Evolutionary conservation across 2,329 filamentous ascomycete genomes (phyloP).

Genomic region (Curvularia spicifera): DNA sequence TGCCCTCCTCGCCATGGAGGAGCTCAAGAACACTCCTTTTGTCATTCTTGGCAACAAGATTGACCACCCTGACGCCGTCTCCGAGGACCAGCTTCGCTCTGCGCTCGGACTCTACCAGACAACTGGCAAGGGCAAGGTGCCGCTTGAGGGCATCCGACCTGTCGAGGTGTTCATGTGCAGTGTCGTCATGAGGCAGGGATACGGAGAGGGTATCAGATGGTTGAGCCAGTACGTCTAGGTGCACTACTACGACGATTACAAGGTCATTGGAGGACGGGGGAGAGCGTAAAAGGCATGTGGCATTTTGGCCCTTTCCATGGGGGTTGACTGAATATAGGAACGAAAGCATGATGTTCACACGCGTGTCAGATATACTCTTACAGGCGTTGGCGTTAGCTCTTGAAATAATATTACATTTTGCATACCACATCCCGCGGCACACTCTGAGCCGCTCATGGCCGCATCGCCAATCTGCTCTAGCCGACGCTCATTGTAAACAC

Average conservation of each 20-base stretch:
- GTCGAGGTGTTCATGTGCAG: conserved; percentile 99
- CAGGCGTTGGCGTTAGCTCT: conserved; percentile 29
- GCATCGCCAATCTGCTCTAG: conserved; percentile 4
- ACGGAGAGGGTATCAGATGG: conserved; percentile 53
- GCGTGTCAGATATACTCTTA: conserved; percentile 17
- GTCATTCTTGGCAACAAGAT: conserved; percentile 99
- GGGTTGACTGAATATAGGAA: conserved; percentile 9
- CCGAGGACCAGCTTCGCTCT: conserved; percentile 92
- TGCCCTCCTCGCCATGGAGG: conserved; percentile 92
- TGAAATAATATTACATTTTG: conserved; percentile 21
- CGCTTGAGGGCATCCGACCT: conserved; percentile 49
- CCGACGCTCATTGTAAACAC: not conserved
- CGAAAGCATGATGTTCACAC: conserved; percentile 16
- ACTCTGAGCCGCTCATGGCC: not conserved
- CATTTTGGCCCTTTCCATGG: not conserved
- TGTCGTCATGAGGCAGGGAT: conserved; percentile 92
- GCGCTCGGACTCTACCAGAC: conserved; percentile 88
- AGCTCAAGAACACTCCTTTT: conserved; percentile 93
- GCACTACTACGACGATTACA: not conserved
- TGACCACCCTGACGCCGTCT: conserved; percentile 93
- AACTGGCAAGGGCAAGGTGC: conserved; percentile 49
- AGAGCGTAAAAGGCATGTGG: conserved; percentile 3
- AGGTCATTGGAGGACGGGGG: not conserved
- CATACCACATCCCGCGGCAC: conserved; percentile 2
- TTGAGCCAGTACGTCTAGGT: conserved; percentile 51